These are phyloP conservation scores for Leucoagaricus sp. DNA, from an alignment of 1,284 basidiomycete genomes.

Conservation along the genomic window DNA sequence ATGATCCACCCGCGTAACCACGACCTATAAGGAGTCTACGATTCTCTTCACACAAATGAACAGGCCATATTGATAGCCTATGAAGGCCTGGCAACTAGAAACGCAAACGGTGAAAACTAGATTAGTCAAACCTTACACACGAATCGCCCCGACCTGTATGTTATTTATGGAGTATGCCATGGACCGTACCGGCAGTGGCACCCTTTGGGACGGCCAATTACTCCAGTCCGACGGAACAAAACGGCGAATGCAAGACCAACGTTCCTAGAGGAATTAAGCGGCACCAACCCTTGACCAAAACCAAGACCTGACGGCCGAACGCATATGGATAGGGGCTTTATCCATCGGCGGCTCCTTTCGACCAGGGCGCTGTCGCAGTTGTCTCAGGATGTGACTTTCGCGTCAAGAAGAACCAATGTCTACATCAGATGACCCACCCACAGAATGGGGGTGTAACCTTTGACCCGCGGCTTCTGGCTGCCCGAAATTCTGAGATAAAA, in stretches of 20 bases:
- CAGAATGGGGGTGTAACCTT: neutral
- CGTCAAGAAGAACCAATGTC: conserved; percentile 2
- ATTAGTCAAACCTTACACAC: neutral
- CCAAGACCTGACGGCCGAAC: neutral
- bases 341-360: neutral
- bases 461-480: neutral
- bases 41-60: neutral
- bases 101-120: neutral
- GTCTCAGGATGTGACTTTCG: conserved; percentile 12
- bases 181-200: neutral
- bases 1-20: neutral
- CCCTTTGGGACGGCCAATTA: neutral
- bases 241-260: neutral
- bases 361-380: neutral
- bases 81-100: neutral
- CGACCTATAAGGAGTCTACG: neutral
- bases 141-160: neutral
- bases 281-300: neutral
- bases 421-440: conserved; percentile 8
- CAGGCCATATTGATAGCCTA: neutral
- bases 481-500: conserved; percentile 9
- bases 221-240: conserved; percentile 6
- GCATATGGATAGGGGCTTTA: conserved; percentile 2
- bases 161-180: conserved; percentile 2
- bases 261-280: neutral